Evolutionary conservation across 2,329 filamentous ascomycete genomes (phyloP), one percentile per base, ranked within the genome.

Genomic region (Aspergillus vadensis): DNA sequence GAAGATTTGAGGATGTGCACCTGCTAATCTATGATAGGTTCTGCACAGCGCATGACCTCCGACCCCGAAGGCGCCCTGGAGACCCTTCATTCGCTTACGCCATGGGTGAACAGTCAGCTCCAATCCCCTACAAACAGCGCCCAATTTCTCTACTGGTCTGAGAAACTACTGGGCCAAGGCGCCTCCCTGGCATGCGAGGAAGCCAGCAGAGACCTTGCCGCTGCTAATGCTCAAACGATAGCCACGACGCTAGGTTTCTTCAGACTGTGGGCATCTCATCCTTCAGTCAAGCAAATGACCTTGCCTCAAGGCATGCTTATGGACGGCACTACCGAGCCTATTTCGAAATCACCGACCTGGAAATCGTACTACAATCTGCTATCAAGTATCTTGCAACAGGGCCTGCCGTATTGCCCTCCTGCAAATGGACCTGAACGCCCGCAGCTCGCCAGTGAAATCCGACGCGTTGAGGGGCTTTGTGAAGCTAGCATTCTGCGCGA

Each of bases 321-420:
- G 55, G 66, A 66, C 19, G 65, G 64, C 50, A 50, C 60, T 23
- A 62, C 67, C 0, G 68, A 65, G n/a, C 60, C 69, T 19, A 65
- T 62, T 4, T 68, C 72, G 2, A 74, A 69, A 39, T 64, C 70
- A 8, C 81, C 86, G 43, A 87, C 96, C 48, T 97, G 93, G 93
- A 88, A 85, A 68, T 86, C 91, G 63, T 97, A 97, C 74, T 97
- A 97, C 72, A 79, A 86, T 48, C 86, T 90, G 1, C 79, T 97
- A 17, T 96, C 92, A 2, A 82, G 82, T n/a, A 86, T 96, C 38
- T 76, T 97, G 6, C 88, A 89, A 67, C 79, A 86, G 36, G 70
- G 62, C 15, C 64, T 75, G 55, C 50, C 61, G 59, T 88, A 79
- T 56, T 63, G 65, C 8, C 63, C 72, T 32, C 60, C 69, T 2